Percentiles rank a stretch among this genome's conserved stretches.
Evolutionary conservation across 75 land plant genomes (phyloP).

Genomic region (Selaginella tamariscina): DNA sequence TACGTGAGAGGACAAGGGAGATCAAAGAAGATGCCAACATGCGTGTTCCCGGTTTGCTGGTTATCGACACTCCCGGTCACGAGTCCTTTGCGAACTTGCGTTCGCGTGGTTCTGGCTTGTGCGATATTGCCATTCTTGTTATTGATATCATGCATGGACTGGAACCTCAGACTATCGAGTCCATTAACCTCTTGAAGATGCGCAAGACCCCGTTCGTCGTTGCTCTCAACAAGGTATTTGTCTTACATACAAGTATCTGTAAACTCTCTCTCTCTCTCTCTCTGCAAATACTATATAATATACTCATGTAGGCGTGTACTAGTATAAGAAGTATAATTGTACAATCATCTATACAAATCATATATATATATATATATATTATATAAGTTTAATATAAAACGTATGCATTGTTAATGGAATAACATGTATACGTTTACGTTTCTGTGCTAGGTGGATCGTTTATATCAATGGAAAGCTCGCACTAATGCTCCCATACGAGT

Average conservation of each 20-base stretch:
- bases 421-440: neutral
- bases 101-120: conserved; percentile 91
- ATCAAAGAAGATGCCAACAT: conserved; percentile 67
- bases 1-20: conserved; percentile 88
- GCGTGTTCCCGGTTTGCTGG: conserved; percentile 84
- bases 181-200: conserved; percentile 73
- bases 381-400: too few species aligned
- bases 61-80: conserved; percentile 98
- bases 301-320: too few species aligned
- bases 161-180: conserved; percentile 94
- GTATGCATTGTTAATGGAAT: neutral
- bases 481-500: conserved; percentile 66
- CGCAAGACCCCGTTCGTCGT: conserved; percentile 88
- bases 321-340: too few species aligned
- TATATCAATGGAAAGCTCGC: conserved; percentile 73
- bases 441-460: conserved; percentile 60
- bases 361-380: too few species aligned
- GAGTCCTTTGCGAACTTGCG: conserved; percentile 90
- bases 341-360: too few species aligned
- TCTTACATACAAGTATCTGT: too few species aligned
- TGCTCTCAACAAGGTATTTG: conserved; percentile 87
- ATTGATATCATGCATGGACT: conserved; percentile 99
- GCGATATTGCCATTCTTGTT: conserved; percentile 96
- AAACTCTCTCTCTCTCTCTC: too few species aligned
- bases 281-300: too few species aligned